phyloP scores from a whole-genome alignment of 108 stramenopile species.

The Epithemia pelagica region DNA sequence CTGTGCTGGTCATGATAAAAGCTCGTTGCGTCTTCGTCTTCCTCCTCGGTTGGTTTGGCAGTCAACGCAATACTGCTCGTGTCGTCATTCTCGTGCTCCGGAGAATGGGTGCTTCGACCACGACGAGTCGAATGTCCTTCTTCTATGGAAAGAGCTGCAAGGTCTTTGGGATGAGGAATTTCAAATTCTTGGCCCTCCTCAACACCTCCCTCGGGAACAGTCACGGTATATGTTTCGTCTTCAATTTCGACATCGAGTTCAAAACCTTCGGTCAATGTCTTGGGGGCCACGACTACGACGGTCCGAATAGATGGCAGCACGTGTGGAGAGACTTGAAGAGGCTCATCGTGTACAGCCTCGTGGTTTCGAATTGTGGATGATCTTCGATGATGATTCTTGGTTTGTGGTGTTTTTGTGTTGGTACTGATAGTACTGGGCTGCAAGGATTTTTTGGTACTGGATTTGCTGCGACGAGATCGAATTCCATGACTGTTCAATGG shows the following conservation, averaged over 20 bases:
- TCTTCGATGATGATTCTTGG: too few relatives aligned
- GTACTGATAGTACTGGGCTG: too few relatives aligned
- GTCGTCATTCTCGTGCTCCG: background rate
- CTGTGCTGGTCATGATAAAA: background rate
- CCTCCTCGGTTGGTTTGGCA: background rate
- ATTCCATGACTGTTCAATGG: too few relatives aligned
- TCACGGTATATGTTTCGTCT: slow-evolving; percentile 35
- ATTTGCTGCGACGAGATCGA: too few relatives aligned
- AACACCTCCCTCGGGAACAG: slow-evolving; percentile 55
- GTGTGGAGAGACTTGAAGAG: too few relatives aligned
- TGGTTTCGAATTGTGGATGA: too few relatives aligned
- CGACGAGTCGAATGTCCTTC: background rate
- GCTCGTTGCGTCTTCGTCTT: background rate
- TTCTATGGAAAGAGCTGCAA: background rate
- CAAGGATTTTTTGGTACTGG: too few relatives aligned
- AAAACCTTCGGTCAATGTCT: slow-evolving; percentile 48
- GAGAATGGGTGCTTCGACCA: background rate
- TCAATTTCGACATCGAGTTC: slow-evolving; percentile 47
- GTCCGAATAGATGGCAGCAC: too few relatives aligned
- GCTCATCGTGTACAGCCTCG: too few relatives aligned
- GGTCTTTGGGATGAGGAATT: slow-evolving; percentile 17
- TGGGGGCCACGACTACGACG: slow-evolving; percentile 46
- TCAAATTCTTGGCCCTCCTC: slow-evolving; percentile 48
- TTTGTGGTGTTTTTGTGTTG: too few relatives aligned
- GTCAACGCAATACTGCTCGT: background rate